Evolutionary conservation across 805 yeast genomes (phyloP), one percentile per base, ranked within the genome.

Genomic region (Zygotorulaspora florentina): DNA sequence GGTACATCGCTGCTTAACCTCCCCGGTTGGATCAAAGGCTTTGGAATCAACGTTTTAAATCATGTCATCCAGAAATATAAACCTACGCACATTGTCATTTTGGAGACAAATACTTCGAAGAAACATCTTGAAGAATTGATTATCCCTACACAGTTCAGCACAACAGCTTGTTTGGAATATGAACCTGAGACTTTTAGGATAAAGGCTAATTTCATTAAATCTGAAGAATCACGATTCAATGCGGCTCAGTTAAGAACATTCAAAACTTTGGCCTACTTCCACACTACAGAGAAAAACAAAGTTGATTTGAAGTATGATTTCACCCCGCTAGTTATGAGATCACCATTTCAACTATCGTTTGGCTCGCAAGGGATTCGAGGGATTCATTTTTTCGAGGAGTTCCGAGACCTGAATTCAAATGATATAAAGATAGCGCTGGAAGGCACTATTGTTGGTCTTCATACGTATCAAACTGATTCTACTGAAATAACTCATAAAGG

Each of bases 11-110:
- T 89, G 1, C 73, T 90, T 3, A 89, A 89, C 56, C 78, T 90
- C 1, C 91, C 96, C 0, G 96, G 96, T 0, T 89, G 96, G 96
- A 77, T 88, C 26, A 86, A 85, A 63, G 97, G 96, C 0, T 80
- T 79, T 51, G 97, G 97, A 0, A 71, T 82, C 12, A 83, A 80
- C 39, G 65, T 89, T 8, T 69, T 86, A n/a, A 69, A 65, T 12
- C 67, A 72, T 23, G 65, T 85, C 2, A 68, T 81, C 2, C 48
- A 55, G 0, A 47, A 62, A 8, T 62, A 77, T 1, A 64, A 70
- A 20, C 87, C 95, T 0, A 75, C 83, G 0, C 73, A 77, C 49
- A 59, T 86, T 18, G 62, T 85, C 0, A 74, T 80, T 45, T 57
- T 89, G 45, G 77, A 80, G 27, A 61, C 72, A 46, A 46, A 39